Percentiles rank a stretch among this genome's conserved stretches.
These are phyloP conservation scores for Phytophthora agathidicida DNA, from an alignment of 352 stramenopile species.

Conservation along the genomic window DNA sequence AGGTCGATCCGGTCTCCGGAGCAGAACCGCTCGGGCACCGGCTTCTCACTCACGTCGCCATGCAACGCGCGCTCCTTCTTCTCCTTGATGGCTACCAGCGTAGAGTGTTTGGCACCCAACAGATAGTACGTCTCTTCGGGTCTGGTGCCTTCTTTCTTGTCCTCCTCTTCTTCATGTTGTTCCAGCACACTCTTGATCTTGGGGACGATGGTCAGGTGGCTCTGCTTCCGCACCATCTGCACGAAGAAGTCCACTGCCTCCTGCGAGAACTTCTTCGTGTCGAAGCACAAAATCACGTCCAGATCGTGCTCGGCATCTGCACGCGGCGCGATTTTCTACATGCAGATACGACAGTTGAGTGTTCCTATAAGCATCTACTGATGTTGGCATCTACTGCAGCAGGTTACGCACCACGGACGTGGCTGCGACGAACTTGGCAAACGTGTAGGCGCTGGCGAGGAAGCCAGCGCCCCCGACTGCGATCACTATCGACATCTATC, in stretches of 20 bases:
- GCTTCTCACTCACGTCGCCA: constrained; percentile 49
- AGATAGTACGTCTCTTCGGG: constrained; percentile 53
- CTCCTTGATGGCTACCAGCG: constrained; percentile 67
- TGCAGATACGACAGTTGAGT: constrained; percentile 9
- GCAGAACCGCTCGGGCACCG: constrained; percentile 50
- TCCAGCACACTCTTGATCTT: constrained; percentile 52
- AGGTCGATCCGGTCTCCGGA: constrained; percentile 82
- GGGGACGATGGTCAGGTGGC: constrained; percentile 52
- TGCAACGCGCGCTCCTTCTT: constrained; percentile 57
- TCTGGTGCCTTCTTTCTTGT: constrained; percentile 20
- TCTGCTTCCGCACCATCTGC: constrained; percentile 68
- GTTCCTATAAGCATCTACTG: neutral
- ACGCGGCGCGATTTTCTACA: constrained; percentile 62
- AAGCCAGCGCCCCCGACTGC: constrained; percentile 75
- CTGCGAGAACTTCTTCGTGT: constrained; percentile 58
- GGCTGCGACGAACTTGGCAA: constrained; percentile 83
- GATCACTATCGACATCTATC: constrained; percentile 57
- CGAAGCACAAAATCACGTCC: constrained; percentile 78
- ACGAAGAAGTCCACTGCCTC: constrained; percentile 72
- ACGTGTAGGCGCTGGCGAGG: constrained; percentile 71
- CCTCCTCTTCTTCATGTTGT: constrained; percentile 25
- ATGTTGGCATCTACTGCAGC: neutral
- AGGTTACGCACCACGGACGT: constrained; percentile 62
- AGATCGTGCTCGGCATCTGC: constrained; percentile 62
- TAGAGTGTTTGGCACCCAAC: constrained; percentile 51